Evolutionary conservation across 257 asterid genomes (phyloP), one percentile per base, ranked within the genome.

Genomic region (Anisodus tanguticus): DNA sequence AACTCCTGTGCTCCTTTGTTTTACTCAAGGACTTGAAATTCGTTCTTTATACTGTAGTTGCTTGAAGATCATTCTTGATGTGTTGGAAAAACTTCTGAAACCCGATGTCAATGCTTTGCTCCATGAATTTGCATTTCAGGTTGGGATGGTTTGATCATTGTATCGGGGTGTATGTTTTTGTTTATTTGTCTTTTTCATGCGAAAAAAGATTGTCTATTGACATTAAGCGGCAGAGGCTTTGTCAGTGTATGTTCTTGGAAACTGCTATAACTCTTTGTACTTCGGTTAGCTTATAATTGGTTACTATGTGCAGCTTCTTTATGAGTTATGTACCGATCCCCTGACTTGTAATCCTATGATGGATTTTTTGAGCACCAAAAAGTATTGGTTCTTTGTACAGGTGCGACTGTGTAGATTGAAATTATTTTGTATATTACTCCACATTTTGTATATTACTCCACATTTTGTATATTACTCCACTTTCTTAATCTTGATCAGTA

Each of bases 91-190:
- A 83, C 94, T 93, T 82, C 85, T 88, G 84, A 97, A 91, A 89
- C 97, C 98, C 76, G 98, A 93, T 43, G 90, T 90, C 87, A 95
- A 96, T 86, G 97, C 95, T 15, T 82, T 90, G 88, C 98, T 97
- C 90, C 95, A 95, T 87, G 99, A 97, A 89, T 97, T 95, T 88
- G 97, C 97, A 71, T 95, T 97, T 86, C 98, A 95, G 97, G 99
- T 97, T 84, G 58, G 86, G 81, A 11, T 76, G 45, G 81, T 76
- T 51, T 76, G 81, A 51, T 53, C 47, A 76, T 12, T 13, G 47
- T 51, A 26, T 76, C 3, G 63, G 22, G 45, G 19, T 51, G 81
- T 76, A 51, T 7, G 9, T 51, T 76, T 47, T 76, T 76, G 62
- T 51, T 76, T 51, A 51, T 51, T 71, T 26, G 11, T 13, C 45